A percentile compares a stretch with the other conserved stretches of the same genome.
phyloP scores from a whole-genome alignment of 1,139 yeast genomes.

The Blastobotrys indianensis region DNA sequence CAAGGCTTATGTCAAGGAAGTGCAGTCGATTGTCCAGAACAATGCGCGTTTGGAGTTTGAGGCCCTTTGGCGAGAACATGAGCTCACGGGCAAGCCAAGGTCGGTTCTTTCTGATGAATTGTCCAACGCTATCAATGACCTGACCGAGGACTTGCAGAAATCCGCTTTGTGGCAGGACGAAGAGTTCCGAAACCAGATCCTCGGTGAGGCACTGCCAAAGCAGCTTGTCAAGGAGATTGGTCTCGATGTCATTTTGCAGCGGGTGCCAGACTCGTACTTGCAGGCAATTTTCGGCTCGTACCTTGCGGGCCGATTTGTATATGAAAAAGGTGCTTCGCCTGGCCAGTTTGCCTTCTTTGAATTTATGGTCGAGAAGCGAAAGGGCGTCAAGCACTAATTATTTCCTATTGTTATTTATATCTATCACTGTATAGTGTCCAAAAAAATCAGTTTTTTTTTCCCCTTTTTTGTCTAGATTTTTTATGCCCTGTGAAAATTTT shows the following conservation, averaged over 20 bases:
- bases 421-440: too few species aligned
- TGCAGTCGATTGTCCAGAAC: conserved; percentile 63
- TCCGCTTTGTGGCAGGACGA: conserved; percentile 85
- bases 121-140: conserved; percentile 78
- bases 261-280: conserved; percentile 85
- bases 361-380: conserved; percentile 42
- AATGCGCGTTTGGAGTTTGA: conserved; percentile 86
- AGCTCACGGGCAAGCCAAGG: conserved; percentile 60
- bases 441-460: too few species aligned
- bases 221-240: conserved; percentile 68
- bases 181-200: conserved; percentile 68
- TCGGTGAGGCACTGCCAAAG: conserved; percentile 71
- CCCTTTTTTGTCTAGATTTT: too few species aligned
- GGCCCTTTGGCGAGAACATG: conserved; percentile 75
- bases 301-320: conserved; percentile 84
- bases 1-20: conserved; percentile 73
- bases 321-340: conserved; percentile 75
- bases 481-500: too few species aligned
- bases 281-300: conserved; percentile 88
- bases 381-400: conserved; percentile 7
- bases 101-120: conserved; percentile 79
- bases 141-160: conserved; percentile 81
- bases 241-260: conserved; percentile 59
- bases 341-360: conserved; percentile 81
- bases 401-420: not conserved